Evolutionary conservation across 768 basidiomycete genomes (phyloP).

Genomic region (Russula sp.): DNA sequence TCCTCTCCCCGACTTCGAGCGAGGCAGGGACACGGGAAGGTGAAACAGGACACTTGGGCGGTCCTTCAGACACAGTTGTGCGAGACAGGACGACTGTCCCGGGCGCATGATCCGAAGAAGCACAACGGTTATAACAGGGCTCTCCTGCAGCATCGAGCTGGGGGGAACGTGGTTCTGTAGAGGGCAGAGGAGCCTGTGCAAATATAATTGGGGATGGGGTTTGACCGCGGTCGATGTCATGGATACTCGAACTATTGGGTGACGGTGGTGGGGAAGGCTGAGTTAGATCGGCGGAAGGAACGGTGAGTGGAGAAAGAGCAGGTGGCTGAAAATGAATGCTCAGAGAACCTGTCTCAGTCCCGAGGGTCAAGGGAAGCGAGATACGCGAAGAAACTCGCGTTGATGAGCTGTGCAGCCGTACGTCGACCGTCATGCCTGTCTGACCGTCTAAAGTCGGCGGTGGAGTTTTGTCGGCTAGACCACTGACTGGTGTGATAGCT

Average conservation of each 20-base stretch:
- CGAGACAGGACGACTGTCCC: neutral
- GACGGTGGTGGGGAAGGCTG: neutral
- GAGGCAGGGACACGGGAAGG: constrained; percentile 13
- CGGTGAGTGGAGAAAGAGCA: neutral
- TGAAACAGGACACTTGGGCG: neutral
- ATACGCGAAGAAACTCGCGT: constrained; percentile 8
- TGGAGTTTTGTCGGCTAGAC: neutral
- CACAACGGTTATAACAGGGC: neutral
- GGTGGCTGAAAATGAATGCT: neutral
- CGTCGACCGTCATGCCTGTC: neutral
- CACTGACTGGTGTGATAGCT: neutral
- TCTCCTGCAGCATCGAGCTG: neutral
- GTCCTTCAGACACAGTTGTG: neutral
- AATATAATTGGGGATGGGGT: constrained; percentile 19
- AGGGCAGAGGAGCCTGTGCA: neutral
- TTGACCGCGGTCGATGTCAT: constrained; percentile 2
- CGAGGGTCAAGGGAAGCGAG: neutral
- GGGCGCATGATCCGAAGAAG: neutral
- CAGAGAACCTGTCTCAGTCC: neutral
- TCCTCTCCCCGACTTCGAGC: constrained; percentile 1
- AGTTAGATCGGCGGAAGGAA: neutral
- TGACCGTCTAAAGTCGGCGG: neutral
- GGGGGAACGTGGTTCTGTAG: neutral
- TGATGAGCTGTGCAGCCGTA: neutral
- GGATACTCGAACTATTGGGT: neutral